phyloP scores from a whole-genome alignment of 768 basidiomycete species.

The Lyophyllum semitale region DNA sequence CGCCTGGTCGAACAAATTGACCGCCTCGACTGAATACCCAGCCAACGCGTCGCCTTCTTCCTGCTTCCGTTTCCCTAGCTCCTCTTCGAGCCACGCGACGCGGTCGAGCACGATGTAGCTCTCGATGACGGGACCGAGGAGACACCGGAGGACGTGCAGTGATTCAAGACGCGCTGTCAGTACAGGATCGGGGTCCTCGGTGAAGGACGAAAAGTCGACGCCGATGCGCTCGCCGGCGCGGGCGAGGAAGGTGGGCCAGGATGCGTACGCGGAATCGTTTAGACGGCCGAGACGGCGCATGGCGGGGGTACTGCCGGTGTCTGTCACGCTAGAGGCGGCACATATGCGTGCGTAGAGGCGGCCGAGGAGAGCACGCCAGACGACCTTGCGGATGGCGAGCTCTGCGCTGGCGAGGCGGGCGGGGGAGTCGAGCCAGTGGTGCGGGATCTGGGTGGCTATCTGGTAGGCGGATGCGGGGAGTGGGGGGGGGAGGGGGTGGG shows the following conservation, averaged over 20 bases:
- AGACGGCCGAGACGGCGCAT: slow-evolving; percentile 50
- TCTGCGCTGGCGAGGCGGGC: slow-evolving; percentile 34
- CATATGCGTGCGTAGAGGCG: slow-evolving; percentile 10
- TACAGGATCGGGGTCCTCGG: slow-evolving; percentile 14
- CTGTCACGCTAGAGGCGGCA: slow-evolving; percentile 12
- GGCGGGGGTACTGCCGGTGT: slow-evolving; percentile 39
- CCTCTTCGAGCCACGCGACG: slow-evolving; percentile 53
- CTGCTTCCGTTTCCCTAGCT: slow-evolving; percentile 23
- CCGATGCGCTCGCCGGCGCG: slow-evolving; percentile 28
- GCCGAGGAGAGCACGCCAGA: slow-evolving; percentile 68
- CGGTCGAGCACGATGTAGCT: slow-evolving; percentile 66
- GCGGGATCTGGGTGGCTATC: slow-evolving; percentile 72
- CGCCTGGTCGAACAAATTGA: slow-evolving; percentile 75
- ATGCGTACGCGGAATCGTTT: slow-evolving; percentile 47
- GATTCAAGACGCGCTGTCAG: slow-evolving; percentile 50
- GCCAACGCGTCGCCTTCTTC: background rate
- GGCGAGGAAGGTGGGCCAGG: slow-evolving; percentile 49
- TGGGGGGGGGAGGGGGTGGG: slow-evolving; percentile 28
- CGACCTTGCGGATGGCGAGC: slow-evolving; percentile 67
- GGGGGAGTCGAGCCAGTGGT: slow-evolving; percentile 53
- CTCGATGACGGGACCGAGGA: slow-evolving; percentile 71
- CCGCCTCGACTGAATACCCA: slow-evolving; percentile 35
- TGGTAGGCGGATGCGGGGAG: slow-evolving; percentile 59
- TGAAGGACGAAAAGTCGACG: slow-evolving; percentile 18
- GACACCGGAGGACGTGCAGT: slow-evolving; percentile 67